Percentiles rank a stretch among this genome's conserved stretches.
phyloP scores from a whole-genome alignment of 345 rosid species.

The Linum trigynum region DNA sequence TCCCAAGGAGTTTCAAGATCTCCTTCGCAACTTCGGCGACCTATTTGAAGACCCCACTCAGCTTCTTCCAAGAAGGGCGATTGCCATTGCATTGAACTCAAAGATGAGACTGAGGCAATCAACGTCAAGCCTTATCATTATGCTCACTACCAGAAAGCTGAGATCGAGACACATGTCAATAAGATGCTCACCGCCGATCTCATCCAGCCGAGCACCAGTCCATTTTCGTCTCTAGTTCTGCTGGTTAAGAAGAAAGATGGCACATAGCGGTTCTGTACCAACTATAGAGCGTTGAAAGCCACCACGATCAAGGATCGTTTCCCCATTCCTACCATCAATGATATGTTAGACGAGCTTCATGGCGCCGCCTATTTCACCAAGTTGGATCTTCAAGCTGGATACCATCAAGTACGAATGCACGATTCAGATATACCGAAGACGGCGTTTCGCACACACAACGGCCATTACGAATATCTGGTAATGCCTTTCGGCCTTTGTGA shows the following conservation, averaged over 20 bases:
- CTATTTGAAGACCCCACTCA: neutral
- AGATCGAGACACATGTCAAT: neutral
- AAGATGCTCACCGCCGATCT: neutral
- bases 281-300: neutral
- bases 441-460: neutral
- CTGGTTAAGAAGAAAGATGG: conserved; percentile 1
- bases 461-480: neutral
- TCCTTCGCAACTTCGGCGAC: neutral
- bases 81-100: neutral
- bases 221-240: neutral
- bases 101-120: neutral
- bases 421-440: neutral
- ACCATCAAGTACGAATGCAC: neutral
- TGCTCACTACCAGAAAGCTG: neutral
- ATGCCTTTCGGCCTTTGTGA: neutral
- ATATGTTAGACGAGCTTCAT: neutral
- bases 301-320: neutral
- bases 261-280: neutral
- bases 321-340: neutral
- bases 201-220: neutral
- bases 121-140: neutral
- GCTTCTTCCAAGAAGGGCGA: neutral
- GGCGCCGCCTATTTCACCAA: neutral
- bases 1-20: neutral
- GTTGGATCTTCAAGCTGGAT: neutral